Conservation (phyloP, 148 eudicot species). For the Diospyros kaki region DNA sequence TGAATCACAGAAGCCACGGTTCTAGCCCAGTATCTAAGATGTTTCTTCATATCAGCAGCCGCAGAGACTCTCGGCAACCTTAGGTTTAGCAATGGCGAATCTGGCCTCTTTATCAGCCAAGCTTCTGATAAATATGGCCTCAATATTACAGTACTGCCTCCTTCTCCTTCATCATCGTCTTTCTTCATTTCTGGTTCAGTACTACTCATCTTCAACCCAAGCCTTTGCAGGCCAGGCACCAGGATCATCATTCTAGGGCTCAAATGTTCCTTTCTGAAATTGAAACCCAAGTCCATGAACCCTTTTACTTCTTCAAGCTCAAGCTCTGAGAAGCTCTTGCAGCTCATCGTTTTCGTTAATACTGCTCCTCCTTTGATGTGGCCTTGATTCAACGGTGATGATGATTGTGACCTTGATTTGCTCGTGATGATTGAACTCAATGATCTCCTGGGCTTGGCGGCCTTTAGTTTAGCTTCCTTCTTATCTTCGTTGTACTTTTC, state of each 20-base stretch:
- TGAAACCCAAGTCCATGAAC: slow-evolving; percentile 63
- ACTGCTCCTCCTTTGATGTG: background rate
- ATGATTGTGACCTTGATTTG: background rate
- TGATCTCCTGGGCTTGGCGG: background rate
- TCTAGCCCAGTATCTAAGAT: slow-evolving; percentile 60
- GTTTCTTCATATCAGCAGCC: slow-evolving; percentile 53
- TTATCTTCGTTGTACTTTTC: slow-evolving; percentile 9
- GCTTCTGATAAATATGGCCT: slow-evolving; percentile 68
- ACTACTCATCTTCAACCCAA: slow-evolving; percentile 5
- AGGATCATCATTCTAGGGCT: slow-evolving; percentile 43
- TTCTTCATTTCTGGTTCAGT: background rate
- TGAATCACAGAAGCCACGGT: slow-evolving; percentile 43
- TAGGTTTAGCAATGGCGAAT: slow-evolving; percentile 37
- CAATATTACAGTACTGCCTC: slow-evolving; percentile 1
- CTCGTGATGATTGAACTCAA: slow-evolving; percentile 17
- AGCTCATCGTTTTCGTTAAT: slow-evolving; percentile 35
- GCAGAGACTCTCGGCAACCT: slow-evolving; percentile 36
- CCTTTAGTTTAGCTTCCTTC: background rate
- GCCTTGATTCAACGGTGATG: background rate
- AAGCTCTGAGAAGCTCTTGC: slow-evolving; percentile 42
- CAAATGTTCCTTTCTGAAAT: slow-evolving; percentile 33
- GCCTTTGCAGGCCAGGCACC: slow-evolving; percentile 56
- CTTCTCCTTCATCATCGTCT: slow-evolving; percentile 11
- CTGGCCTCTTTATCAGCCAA: slow-evolving; percentile 40
- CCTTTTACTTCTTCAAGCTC: slow-evolving; percentile 65